These are phyloP conservation scores for Sutorius eximius DNA, from an alignment of 1,284 basidiomycete genomes.

Conservation along the genomic window DNA sequence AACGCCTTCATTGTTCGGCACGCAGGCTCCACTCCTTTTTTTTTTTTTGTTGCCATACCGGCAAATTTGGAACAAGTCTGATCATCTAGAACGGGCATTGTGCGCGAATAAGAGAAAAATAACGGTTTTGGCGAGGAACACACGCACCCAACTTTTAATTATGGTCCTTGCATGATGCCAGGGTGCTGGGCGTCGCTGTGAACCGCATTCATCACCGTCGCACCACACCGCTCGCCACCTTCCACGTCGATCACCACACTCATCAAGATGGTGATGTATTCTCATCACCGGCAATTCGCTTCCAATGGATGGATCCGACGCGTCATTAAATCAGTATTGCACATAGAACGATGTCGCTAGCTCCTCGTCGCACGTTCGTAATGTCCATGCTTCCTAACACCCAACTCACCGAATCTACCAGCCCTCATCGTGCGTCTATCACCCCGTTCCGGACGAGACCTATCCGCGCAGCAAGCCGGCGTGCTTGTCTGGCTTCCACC, in stretches of 20 bases:
- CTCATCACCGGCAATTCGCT: background rate
- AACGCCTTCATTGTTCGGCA: slow-evolving; percentile 10
- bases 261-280: background rate
- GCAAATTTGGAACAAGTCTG: slow-evolving; percentile 6
- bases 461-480: slow-evolving; percentile 82
- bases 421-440: slow-evolving; percentile 9
- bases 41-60: background rate
- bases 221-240: background rate
- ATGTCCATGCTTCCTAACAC: background rate
- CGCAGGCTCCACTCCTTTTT: slow-evolving; percentile 1
- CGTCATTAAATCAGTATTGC: slow-evolving; percentile 1
- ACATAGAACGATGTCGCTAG: background rate
- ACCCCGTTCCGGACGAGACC: slow-evolving; percentile 44
- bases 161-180: background rate
- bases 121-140: background rate
- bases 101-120: too few relatives aligned
- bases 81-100: background rate
- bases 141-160: background rate
- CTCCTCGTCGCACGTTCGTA: slow-evolving; percentile 6
- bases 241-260: background rate
- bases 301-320: background rate
- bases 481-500: slow-evolving; percentile 70
- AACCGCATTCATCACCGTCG: slow-evolving; percentile 12
- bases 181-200: background rate
- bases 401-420: slow-evolving; percentile 7